Evolutionary conservation across 2,329 filamentous ascomycete species (phyloP).

Genomic region (Myriosclerotinia curreyana): DNA sequence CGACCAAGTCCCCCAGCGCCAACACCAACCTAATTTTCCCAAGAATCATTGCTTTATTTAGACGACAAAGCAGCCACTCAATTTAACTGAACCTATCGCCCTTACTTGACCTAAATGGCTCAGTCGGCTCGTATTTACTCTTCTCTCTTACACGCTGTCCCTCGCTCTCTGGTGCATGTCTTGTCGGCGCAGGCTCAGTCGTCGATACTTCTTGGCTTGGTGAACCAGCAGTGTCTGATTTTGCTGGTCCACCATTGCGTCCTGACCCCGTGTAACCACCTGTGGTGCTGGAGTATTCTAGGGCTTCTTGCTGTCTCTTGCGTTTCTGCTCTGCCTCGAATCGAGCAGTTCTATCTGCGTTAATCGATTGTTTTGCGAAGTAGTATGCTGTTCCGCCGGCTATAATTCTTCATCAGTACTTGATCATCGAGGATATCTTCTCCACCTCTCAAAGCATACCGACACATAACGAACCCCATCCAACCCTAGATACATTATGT

Average conservation of each 20-base stretch:
- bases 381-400: conserved; percentile 91
- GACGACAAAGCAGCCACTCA: neutral
- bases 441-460: conserved; percentile 52
- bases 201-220: conserved; percentile 65
- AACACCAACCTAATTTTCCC: conserved; percentile 14
- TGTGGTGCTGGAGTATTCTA: conserved; percentile 48
- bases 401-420: conserved; percentile 39
- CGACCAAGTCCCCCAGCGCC: conserved; percentile 6
- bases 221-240: conserved; percentile 56
- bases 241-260: conserved; percentile 50
- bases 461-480: conserved; percentile 85
- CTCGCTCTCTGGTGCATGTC: conserved; percentile 73
- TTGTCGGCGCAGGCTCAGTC: conserved; percentile 80
- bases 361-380: conserved; percentile 93
- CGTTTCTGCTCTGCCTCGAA: conserved; percentile 61
- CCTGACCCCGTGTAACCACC: conserved; percentile 35
- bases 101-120: conserved; percentile 73
- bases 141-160: conserved; percentile 66
- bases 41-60: neutral
- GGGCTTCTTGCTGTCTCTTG: conserved; percentile 54
- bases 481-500: conserved; percentile 59
- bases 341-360: conserved; percentile 75
- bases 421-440: conserved; percentile 19
- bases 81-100: conserved; percentile 76
- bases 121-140: conserved; percentile 82